Conservation (phyloP, 768 basidiomycete genomes). For the Amanita rubescens region DNA sequence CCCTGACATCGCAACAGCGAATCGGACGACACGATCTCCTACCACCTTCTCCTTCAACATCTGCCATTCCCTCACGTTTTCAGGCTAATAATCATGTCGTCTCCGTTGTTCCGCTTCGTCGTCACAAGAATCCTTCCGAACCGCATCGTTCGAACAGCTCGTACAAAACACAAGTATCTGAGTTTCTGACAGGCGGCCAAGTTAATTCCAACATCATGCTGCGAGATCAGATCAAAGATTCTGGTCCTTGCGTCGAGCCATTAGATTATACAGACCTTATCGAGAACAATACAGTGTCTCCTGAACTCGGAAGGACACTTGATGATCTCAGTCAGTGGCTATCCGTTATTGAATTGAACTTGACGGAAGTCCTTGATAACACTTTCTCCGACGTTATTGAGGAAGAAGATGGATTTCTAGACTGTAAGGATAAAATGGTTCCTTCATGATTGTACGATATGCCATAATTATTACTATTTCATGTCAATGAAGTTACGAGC, state of each 20-base stretch:
- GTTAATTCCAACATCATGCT: background rate
- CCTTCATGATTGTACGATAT: background rate
- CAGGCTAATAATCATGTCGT: constrained; percentile 1
- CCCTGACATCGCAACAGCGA: constrained; percentile 62
- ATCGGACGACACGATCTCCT: constrained; percentile 61
- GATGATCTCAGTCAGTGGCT: constrained; percentile 76
- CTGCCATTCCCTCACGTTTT: constrained; percentile 19
- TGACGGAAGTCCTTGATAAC: constrained; percentile 58
- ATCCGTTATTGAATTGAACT: constrained; percentile 61
- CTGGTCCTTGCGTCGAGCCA: constrained; percentile 41
- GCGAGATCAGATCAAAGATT: constrained; percentile 20
- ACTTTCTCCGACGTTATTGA: constrained; percentile 46
- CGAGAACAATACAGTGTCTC: constrained; percentile 50
- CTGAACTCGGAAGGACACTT: constrained; percentile 65
- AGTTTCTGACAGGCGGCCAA: background rate
- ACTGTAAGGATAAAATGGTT: constrained; percentile 10
- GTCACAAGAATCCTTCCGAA: background rate
- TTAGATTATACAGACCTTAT: constrained; percentile 62
- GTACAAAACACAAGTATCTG: background rate
- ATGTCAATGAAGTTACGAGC: constrained; percentile 30
- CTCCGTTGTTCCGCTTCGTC: background rate
- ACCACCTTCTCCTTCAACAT: constrained; percentile 63
- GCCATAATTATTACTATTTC: background rate
- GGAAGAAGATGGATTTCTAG: constrained; percentile 49
- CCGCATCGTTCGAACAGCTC: background rate